These are phyloP conservation scores for Aspergillus incahuasiensis DNA, from an alignment of 495 filamentous ascomycete species.

Conservation along the genomic window DNA sequence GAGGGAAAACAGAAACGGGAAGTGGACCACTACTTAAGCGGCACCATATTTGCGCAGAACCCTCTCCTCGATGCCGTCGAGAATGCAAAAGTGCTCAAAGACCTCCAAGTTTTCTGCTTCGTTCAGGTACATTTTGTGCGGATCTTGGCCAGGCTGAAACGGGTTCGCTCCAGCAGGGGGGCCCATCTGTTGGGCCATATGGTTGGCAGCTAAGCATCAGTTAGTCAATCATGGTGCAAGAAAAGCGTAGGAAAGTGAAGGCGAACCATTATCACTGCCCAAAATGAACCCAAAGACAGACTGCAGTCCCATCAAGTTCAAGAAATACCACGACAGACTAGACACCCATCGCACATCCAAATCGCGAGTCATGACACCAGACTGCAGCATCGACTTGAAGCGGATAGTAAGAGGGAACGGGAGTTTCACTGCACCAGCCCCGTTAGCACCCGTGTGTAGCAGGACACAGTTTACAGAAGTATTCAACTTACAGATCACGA, in stretches of 20 bases:
- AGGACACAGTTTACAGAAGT: background rate
- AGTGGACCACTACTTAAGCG: background rate
- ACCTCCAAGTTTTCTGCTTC: slow-evolving; percentile 97
- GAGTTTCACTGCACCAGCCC: slow-evolving; percentile 71
- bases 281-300: slow-evolving; percentile 97
- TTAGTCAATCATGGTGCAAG: slow-evolving; percentile 6
- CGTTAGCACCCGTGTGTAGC: slow-evolving; percentile 22
- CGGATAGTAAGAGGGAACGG: slow-evolving; percentile 96
- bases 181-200: slow-evolving; percentile 92
- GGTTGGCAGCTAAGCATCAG: slow-evolving; percentile 68
- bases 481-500: slow-evolving; percentile 75
- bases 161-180: slow-evolving; percentile 62
- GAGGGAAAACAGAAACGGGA: background rate
- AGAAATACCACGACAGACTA: slow-evolving; percentile 96
- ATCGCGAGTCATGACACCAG: slow-evolving; percentile 89
- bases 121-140: slow-evolving; percentile 83
- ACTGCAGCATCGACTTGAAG: slow-evolving; percentile 99
- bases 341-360: slow-evolving; percentile 98
- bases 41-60: slow-evolving; percentile 51
- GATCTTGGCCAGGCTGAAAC: slow-evolving; percentile 92
- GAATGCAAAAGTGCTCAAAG: slow-evolving; percentile 82
- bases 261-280: slow-evolving; percentile 87
- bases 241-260: background rate
- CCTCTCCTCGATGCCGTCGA: slow-evolving; percentile 81
- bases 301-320: slow-evolving; percentile 93